These are phyloP conservation scores for Dioscorea cayenensis DNA, from an alignment of 116 monocot genomes.

Conservation along the genomic window DNA sequence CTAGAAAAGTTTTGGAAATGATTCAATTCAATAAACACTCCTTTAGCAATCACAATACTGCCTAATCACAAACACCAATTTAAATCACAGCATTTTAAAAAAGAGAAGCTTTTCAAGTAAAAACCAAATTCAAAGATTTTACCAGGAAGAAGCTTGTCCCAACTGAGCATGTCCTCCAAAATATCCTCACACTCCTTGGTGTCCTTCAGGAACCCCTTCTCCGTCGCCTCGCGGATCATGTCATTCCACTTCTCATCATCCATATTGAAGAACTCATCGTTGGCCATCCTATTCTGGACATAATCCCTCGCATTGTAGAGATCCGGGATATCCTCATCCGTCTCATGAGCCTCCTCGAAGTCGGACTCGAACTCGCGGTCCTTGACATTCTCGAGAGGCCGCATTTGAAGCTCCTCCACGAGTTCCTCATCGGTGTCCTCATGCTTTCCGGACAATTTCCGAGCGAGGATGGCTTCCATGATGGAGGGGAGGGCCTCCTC, in stretches of 20 bases:
- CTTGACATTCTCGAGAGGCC: conserved; percentile 45
- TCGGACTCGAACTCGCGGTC: conserved; percentile 83
- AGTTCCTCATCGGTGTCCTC: conserved; percentile 76
- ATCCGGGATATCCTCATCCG: conserved; percentile 77
- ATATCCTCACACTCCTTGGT: conserved; percentile 81
- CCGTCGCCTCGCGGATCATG: conserved; percentile 66
- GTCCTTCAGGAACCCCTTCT: conserved; percentile 60
- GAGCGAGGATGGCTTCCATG: conserved; percentile 51
- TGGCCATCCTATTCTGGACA: conserved; percentile 57
- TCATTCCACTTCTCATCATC: conserved; percentile 86
- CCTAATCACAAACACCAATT: too few relatives aligned
- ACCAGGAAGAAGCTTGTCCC: conserved; percentile 94
- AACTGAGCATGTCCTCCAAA: conserved; percentile 95
- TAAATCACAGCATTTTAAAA: background rate
- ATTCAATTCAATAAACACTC: too few relatives aligned
- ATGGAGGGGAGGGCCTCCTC: conserved; percentile 48
- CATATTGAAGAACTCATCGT: conserved; percentile 81
- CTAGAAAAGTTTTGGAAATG: too few relatives aligned
- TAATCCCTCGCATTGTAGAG: conserved; percentile 62
- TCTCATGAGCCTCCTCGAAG: conserved; percentile 73
- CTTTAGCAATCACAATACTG: too few relatives aligned
- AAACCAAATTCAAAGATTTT: background rate
- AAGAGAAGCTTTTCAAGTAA: background rate
- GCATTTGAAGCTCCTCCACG: conserved; percentile 57
- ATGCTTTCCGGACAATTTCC: conserved; percentile 54